Evolutionary conservation across 2,329 filamentous ascomycete genomes (phyloP), one percentile per base, ranked within the genome.

Genomic region (Malbranchea zuffiana): DNA sequence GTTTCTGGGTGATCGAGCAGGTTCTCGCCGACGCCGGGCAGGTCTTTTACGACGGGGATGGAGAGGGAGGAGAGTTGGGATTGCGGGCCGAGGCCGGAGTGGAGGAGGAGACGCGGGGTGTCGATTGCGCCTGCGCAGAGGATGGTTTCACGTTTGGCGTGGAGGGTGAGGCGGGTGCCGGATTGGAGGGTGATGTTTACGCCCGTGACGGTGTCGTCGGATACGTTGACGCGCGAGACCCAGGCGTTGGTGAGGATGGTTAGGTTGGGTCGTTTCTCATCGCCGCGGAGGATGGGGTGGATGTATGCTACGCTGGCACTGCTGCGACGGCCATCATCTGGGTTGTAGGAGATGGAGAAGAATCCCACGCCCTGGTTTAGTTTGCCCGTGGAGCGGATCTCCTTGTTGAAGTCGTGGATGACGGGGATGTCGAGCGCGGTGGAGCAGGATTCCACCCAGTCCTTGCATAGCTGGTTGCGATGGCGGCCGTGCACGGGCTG

Each of bases 271-370:
- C 83, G 72, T 57, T 78, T 75, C 69, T 93, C 84, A 32, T 86
- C 79, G 26, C 83, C 84, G 26, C 80, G 75, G 35, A 93, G 72
- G 52, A 93, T 86, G 23, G 86, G 86, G 62, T 94, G 86, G 53
- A 94, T 87, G 64, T 94, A 94, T 12, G 86, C 86, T 15, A 93
- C 85, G 41, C 80, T 86, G 42, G 86, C 85, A 55, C 81, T 87
- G 65, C 81, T 88, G 45, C 86, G 77, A 50, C 75, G 74, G 53
- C 85, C 83, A 52, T 85, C 79, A 52, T 93, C 85, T 2, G 86
- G 86, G 65, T 93, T 92, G 66, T 93, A 93, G 24, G 82, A 79
- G 48, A 93, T 78, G 46, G 80, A 86, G 69, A 93, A 88, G 71
- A 93, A 94, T 39, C 86, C 86, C 18, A 90, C 82, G 32, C 81